Evolutionary conservation across 148 eudicot species (phyloP).

Genomic region (Cornus controversa): DNA sequence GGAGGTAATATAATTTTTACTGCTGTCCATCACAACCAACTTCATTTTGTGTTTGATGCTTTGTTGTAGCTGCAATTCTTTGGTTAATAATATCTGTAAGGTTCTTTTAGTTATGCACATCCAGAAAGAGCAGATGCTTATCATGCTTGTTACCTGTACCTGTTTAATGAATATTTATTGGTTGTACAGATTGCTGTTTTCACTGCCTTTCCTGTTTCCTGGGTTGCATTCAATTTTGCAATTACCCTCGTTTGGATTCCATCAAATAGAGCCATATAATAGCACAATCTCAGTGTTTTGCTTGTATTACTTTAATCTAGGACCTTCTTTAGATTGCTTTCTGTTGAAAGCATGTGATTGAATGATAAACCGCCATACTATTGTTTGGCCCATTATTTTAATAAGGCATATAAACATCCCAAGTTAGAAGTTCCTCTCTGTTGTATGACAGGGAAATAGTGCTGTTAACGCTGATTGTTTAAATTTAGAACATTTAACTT

Average conservation of each 20-base stretch:
- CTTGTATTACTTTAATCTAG: not conserved
- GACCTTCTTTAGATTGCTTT: not conserved
- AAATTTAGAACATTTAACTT: not conserved
- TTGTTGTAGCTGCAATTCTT: not conserved
- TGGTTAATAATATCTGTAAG: not conserved
- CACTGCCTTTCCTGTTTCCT: not conserved
- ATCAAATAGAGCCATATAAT: not conserved
- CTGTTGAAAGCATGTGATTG: not conserved
- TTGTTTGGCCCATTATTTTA: not conserved
- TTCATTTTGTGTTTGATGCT: slow-evolving; percentile 4
- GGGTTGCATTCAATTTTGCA: not conserved
- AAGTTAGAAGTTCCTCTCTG: not conserved
- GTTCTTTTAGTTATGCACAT: not conserved
- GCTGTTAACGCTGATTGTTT: slow-evolving; percentile 1
- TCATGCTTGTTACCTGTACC: not conserved
- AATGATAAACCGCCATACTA: not conserved
- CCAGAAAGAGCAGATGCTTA: not conserved
- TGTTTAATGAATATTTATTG: not conserved
- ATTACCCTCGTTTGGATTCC: not conserved
- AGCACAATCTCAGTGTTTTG: not conserved
- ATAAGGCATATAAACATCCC: not conserved
- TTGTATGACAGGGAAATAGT: not conserved
- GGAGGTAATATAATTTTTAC: slow-evolving; percentile 48
- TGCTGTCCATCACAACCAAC: not conserved
- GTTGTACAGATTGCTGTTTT: not conserved